phyloP scores from a whole-genome alignment of 2,329 filamentous ascomycete genomes.

The Penicillium sp. region DNA sequence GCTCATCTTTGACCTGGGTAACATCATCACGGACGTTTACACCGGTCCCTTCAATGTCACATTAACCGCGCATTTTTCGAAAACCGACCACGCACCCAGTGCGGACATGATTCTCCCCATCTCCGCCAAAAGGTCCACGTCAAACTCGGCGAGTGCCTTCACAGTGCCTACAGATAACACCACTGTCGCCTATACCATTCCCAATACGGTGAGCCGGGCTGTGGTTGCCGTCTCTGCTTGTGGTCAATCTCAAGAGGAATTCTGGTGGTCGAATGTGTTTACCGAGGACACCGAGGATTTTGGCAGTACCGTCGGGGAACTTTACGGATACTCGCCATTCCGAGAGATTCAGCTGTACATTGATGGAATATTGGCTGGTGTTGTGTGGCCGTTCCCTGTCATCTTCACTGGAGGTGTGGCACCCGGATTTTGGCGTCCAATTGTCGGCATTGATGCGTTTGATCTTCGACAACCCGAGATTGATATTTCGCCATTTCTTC shows the following conservation, averaged over 20 bases:
- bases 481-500: conserved; percentile 71
- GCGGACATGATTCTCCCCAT: conserved; percentile 65
- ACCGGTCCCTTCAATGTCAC: conserved; percentile 70
- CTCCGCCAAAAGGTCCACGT: conserved; percentile 25
- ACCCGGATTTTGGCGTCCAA: conserved; percentile 68
- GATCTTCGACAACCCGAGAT: conserved; percentile 75
- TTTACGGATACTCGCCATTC: conserved; percentile 66
- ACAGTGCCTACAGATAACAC: conserved; percentile 59
- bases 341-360: conserved; percentile 72
- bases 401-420: conserved; percentile 78
- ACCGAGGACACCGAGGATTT: conserved; percentile 58
- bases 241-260: conserved; percentile 71
- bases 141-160: conserved; percentile 59
- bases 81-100: conserved; percentile 31
- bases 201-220: conserved; percentile 61
- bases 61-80: conserved; percentile 67
- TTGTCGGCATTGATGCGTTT: conserved; percentile 73
- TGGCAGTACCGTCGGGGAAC: conserved; percentile 47
- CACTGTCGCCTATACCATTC: conserved; percentile 55
- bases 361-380: conserved; percentile 65
- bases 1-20: conserved; percentile 74
- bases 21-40: conserved; percentile 63
- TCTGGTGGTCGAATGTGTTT: conserved; percentile 77
- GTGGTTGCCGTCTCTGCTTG: conserved; percentile 71
- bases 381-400: conserved; percentile 74